phyloP scores from a whole-genome alignment of 108 stramenopile species.

The Asterionellopsis glacialis region DNA sequence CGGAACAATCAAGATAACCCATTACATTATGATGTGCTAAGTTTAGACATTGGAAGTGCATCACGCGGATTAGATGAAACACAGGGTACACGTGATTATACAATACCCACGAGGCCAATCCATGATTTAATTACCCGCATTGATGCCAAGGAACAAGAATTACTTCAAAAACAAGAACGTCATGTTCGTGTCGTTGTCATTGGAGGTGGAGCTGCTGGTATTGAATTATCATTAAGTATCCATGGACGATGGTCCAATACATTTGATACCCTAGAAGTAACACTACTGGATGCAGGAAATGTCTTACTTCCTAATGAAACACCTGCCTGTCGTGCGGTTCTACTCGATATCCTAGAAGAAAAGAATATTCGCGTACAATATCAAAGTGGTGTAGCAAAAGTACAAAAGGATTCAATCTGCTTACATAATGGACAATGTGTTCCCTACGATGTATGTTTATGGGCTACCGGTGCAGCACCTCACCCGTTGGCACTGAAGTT shows the following conservation, averaged over 20 bases:
- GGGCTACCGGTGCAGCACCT: conserved; percentile 83
- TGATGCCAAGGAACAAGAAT: conserved; percentile 29
- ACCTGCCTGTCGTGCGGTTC: conserved; percentile 33
- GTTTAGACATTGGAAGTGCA: conserved; percentile 80
- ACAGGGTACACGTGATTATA: conserved; percentile 55
- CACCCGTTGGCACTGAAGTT: conserved; percentile 47
- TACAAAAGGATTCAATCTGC: conserved; percentile 18
- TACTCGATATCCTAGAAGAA: conserved; percentile 39
- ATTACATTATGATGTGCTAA: conserved; percentile 65
- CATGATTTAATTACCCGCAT: conserved; percentile 58
- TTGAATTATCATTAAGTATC: conserved; percentile 89
- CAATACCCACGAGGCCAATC: conserved; percentile 85
- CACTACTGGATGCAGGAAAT: conserved; percentile 56
- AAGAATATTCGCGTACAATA: conserved; percentile 52
- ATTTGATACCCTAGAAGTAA: conserved; percentile 34
- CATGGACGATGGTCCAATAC: conserved; percentile 47
- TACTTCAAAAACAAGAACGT: conserved; percentile 2
- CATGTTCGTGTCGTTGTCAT: conserved; percentile 66
- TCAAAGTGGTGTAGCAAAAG: conserved; percentile 35
- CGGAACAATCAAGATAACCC: conserved; percentile 15
- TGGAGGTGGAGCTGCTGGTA: conserved; percentile 95
- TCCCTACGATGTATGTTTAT: conserved; percentile 68
- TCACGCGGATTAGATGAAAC: conserved; percentile 54
- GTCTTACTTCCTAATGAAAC: conserved; percentile 52
- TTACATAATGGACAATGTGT: conserved; percentile 26